A percentile compares a stretch with the other conserved stretches of the same genome.
These are phyloP conservation scores for Coniochaeta sp. DNA, from an alignment of 2,329 filamentous ascomycete genomes.

Conservation along the genomic window DNA sequence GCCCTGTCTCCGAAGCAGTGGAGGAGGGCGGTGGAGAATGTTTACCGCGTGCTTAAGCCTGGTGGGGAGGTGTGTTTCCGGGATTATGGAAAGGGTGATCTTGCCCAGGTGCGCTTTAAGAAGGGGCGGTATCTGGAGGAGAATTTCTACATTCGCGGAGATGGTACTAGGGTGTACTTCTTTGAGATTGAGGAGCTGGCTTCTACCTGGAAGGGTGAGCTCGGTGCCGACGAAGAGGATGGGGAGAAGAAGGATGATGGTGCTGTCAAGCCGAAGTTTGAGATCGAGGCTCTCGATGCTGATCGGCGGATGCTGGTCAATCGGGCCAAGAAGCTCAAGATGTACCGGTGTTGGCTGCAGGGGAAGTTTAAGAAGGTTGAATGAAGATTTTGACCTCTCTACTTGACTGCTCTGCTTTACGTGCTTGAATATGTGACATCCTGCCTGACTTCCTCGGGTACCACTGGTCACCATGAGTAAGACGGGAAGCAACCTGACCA, in stretches of 20 bases:
- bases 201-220: conserved; percentile 63
- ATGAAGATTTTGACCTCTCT: conserved; percentile 6
- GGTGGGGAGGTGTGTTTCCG: conserved; percentile 92
- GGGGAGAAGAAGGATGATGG: conserved; percentile 17
- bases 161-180: conserved; percentile 95
- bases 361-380: conserved; percentile 63
- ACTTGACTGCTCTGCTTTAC: too few relatives aligned
- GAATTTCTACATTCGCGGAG: conserved; percentile 94
- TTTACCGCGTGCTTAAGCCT: conserved; percentile 77
- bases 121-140: conserved; percentile 91
- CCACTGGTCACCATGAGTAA: too few relatives aligned
- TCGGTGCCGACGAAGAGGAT: conserved; percentile 16
- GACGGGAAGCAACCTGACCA: too few relatives aligned
- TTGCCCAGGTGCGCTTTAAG: conserved; percentile 95
- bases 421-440: too few relatives aligned
- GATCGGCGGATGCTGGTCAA: conserved; percentile 91
- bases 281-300: conserved; percentile 70
- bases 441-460: too few relatives aligned
- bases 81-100: conserved; percentile 91
- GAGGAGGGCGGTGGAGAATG: conserved; percentile 73
- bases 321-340: conserved; percentile 82
- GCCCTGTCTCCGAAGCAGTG: conserved; percentile 82
- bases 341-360: conserved; percentile 97
- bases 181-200: conserved; percentile 82
- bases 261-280: conserved; percentile 50